These are phyloP conservation scores for Alternaria gaisen DNA, from an alignment of 2,329 filamentous ascomycete species.

Conservation along the genomic window DNA sequence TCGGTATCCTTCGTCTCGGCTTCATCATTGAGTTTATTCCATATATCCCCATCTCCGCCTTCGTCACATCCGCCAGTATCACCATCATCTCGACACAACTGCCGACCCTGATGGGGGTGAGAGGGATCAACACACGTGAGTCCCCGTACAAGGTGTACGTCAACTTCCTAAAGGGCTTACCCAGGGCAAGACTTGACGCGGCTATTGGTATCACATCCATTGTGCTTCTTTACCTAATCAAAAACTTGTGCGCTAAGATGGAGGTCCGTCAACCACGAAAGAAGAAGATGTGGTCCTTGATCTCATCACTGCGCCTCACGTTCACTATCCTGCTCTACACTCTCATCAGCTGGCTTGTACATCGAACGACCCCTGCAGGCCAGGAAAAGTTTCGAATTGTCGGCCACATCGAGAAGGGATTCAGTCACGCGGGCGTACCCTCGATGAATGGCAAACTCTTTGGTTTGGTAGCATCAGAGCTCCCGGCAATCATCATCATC, in stretches of 20 bases:
- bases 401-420: slow-evolving; percentile 79
- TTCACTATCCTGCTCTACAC: slow-evolving; percentile 92
- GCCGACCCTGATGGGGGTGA: slow-evolving; percentile 79
- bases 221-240: slow-evolving; percentile 72
- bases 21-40: slow-evolving; percentile 96
- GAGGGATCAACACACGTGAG: slow-evolving; percentile 75
- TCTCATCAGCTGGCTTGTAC: slow-evolving; percentile 83
- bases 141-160: slow-evolving; percentile 84
- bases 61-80: slow-evolving; percentile 95
- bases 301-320: slow-evolving; percentile 84
- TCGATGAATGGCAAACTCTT: slow-evolving; percentile 71
- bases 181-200: slow-evolving; percentile 75
- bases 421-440: slow-evolving; percentile 78
- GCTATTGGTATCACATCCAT: slow-evolving; percentile 88
- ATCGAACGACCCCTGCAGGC: slow-evolving; percentile 54
- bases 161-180: slow-evolving; percentile 78
- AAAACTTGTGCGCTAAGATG: slow-evolving; percentile 65
- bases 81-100: slow-evolving; percentile 87
- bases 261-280: slow-evolving; percentile 73
- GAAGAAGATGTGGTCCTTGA: slow-evolving; percentile 81
- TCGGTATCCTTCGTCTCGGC: slow-evolving; percentile 82
- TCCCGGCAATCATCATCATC: slow-evolving; percentile 87
- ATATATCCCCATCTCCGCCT: slow-evolving; percentile 87
- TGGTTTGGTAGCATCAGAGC: slow-evolving; percentile 70
- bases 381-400: slow-evolving; percentile 72